phyloP scores from a whole-genome alignment of 129 eudicot species.

The Pulicaria dysenterica region DNA sequence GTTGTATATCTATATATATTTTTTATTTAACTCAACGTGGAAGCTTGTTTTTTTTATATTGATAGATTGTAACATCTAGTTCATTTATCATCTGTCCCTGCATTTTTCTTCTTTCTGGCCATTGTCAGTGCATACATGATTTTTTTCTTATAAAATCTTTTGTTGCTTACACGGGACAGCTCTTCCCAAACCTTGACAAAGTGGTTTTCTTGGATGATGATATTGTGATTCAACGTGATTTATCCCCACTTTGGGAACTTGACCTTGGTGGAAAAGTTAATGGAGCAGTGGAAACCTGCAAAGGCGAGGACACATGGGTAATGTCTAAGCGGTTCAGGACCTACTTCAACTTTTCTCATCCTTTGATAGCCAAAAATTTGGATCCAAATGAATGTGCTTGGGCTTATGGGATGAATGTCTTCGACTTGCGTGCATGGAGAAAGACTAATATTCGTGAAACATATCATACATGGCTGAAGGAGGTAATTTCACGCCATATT shows the following conservation, averaged over 20 bases:
- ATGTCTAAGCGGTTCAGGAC: constrained; percentile 88
- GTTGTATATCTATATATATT: too few species aligned
- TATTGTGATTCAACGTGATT: constrained; percentile 87
- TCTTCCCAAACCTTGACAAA: constrained; percentile 90
- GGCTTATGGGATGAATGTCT: constrained; percentile 99
- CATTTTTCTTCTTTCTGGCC: not conserved
- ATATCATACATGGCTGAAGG: constrained; percentile 93
- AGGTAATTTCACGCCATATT: constrained; percentile 47
- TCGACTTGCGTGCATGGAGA: constrained; percentile 91
- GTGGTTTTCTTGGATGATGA: constrained; percentile 97
- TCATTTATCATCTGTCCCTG: too few species aligned
- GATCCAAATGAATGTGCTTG: constrained; percentile 98
- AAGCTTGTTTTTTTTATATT: too few species aligned
- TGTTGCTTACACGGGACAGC: constrained; percentile 50
- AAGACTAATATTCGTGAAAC: constrained; percentile 71
- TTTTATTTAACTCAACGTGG: too few species aligned
- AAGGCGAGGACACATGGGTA: constrained; percentile 94
- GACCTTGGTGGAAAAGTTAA: constrained; percentile 93
- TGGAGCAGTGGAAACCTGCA: constrained; percentile 98
- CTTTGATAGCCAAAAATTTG: constrained; percentile 66
- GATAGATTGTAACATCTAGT: too few species aligned
- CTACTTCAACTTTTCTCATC: constrained; percentile 97
- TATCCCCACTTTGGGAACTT: constrained; percentile 88
- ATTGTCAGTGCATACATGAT: not conserved
- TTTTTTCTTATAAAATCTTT: not conserved